phyloP scores from a whole-genome alignment of 495 filamentous ascomycete species.

The Staphylotrichum tortipilum region DNA sequence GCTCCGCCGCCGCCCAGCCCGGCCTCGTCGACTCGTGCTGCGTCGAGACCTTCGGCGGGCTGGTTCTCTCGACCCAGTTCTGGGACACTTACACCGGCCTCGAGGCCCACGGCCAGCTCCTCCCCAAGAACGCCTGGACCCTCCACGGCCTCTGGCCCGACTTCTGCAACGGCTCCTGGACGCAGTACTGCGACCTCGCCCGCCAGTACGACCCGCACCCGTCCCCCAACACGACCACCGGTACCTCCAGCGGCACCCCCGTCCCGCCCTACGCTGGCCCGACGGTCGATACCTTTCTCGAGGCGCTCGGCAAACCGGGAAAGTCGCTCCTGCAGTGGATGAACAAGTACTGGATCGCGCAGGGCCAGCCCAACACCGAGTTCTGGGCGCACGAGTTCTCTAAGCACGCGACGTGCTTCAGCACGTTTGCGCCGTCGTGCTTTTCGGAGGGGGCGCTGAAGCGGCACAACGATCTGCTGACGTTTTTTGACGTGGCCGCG shows the following conservation, averaged over 20 bases:
- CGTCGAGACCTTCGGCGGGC: constrained; percentile 43
- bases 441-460: constrained; percentile 36
- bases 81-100: constrained; percentile 46
- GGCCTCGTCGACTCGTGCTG: constrained; percentile 42
- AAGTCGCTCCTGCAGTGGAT: constrained; percentile 39
- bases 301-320: constrained; percentile 34
- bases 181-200: constrained; percentile 47
- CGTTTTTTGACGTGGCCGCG: constrained; percentile 38
- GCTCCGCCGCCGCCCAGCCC: constrained; percentile 33
- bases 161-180: constrained; percentile 40
- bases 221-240: constrained; percentile 44
- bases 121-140: constrained; percentile 38
- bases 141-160: constrained; percentile 49
- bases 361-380: constrained; percentile 30
- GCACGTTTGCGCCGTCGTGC: constrained; percentile 42
- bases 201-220: constrained; percentile 46
- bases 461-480: constrained; percentile 36
- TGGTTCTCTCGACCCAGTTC: constrained; percentile 44
- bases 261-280: constrained; percentile 40
- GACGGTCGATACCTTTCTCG: constrained; percentile 37
- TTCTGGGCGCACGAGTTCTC: constrained; percentile 50
- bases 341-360: constrained; percentile 43
- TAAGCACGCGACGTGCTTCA: constrained; percentile 50
- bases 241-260: constrained; percentile 30
- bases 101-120: constrained; percentile 38